Conservation (phyloP, 495 filamentous ascomycete species). For the Penicilliopsis zonata region DNA sequence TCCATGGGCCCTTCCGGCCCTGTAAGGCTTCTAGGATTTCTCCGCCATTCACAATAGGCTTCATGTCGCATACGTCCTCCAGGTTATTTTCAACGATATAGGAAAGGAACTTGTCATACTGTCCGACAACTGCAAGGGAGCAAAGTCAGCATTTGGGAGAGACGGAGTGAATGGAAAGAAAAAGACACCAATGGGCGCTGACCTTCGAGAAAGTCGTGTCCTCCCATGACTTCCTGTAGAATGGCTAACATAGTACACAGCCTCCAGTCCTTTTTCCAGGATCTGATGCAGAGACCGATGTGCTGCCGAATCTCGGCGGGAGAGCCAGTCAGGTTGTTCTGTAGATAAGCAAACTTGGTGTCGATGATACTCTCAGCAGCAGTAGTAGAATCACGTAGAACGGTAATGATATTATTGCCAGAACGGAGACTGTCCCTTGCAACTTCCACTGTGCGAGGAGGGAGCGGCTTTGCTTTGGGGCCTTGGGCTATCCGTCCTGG, state of each 20-base stretch:
- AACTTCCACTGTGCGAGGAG: conserved; percentile 41
- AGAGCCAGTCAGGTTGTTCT: conserved; percentile 15
- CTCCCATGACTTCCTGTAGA: conserved; percentile 48
- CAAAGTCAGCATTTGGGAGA: conserved; percentile 10
- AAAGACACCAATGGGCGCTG: conserved; percentile 1
- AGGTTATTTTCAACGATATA: conserved; percentile 31
- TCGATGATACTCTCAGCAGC: conserved; percentile 47
- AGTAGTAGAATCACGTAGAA: conserved; percentile 51
- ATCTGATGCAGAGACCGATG: conserved; percentile 67
- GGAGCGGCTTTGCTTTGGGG: conserved; percentile 31
- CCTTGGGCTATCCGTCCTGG: conserved; percentile 26
- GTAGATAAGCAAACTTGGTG: conserved; percentile 36
- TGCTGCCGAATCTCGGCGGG: conserved; percentile 31
- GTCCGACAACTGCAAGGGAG: conserved; percentile 14
- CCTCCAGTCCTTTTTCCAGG: conserved; percentile 68
- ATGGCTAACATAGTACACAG: conserved; percentile 60
- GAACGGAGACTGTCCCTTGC: conserved; percentile 70
- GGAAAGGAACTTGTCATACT: conserved; percentile 34
- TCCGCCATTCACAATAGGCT: conserved; percentile 53
- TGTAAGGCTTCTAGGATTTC: conserved; percentile 49
- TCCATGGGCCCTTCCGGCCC: conserved; percentile 62
- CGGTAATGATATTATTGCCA: conserved; percentile 54
- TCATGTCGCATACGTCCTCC: conserved; percentile 33
- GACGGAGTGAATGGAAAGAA: conserved; percentile 1
- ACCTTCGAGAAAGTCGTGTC: conserved; percentile 20